Percentiles rank a stretch among this genome's conserved stretches.
Conservation (phyloP, 352 stramenopile genomes). For the Phytophthora pluvialis region DNA sequence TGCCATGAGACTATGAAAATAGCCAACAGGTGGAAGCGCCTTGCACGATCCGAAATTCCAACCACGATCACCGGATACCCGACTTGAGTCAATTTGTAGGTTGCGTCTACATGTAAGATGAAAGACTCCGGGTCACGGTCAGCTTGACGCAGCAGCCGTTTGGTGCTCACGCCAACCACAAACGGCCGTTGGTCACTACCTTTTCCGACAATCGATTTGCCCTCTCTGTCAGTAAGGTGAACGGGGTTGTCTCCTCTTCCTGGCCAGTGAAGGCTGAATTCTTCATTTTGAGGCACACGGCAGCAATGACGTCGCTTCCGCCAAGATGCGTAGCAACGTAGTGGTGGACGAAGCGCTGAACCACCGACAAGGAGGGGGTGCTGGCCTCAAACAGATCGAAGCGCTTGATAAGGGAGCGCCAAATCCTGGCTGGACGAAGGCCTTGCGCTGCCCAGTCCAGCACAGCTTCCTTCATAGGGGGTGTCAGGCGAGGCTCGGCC, state of each 20-base stretch:
- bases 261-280: not conserved
- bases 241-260: slow-evolving; percentile 2
- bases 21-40: slow-evolving; percentile 21
- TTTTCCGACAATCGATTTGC: not conserved
- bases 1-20: slow-evolving; percentile 22
- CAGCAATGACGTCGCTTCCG: not conserved
- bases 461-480: not conserved
- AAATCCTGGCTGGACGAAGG: not conserved
- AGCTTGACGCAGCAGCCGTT: slow-evolving; percentile 3
- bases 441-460: slow-evolving; percentile 9
- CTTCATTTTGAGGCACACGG: slow-evolving; percentile 2
- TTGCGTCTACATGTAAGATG: slow-evolving; percentile 25
- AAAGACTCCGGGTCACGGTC: slow-evolving; percentile 7
- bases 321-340: not conserved
- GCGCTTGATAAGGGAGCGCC: not conserved
- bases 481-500: not conserved
- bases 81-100: slow-evolving; percentile 21
- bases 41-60: slow-evolving; percentile 19
- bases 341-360: slow-evolving; percentile 22
- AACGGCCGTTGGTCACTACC: not conserved
- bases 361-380: not conserved
- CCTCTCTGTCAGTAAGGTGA: slow-evolving; percentile 1
- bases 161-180: not conserved
- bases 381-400: not conserved
- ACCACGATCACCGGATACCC: slow-evolving; percentile 12